Percentiles rank a stretch among this genome's conserved stretches.
These are phyloP conservation scores for Eucalyptus curtisii DNA, from an alignment of 345 rosid genomes.

Conservation along the genomic window DNA sequence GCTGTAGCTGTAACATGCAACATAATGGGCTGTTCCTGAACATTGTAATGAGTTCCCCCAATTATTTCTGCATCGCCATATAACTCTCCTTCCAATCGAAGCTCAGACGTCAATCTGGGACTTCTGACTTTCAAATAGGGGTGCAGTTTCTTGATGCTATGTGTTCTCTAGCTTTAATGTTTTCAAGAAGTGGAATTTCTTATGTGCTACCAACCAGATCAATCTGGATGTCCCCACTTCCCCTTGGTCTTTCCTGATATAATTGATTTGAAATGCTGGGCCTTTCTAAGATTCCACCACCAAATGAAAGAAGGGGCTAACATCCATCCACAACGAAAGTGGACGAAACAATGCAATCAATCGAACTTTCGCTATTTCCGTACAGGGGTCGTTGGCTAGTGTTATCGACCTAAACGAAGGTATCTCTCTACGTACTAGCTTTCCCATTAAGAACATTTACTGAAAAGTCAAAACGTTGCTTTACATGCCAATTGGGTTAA, in stretches of 20 bases:
- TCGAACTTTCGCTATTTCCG: neutral
- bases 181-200: neutral
- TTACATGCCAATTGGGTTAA: neutral
- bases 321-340: neutral
- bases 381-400: neutral
- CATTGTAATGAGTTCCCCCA: neutral
- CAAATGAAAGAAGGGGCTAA: neutral
- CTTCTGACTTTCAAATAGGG: neutral
- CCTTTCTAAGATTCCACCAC: neutral
- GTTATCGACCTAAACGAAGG: neutral
- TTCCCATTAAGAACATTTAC: neutral
- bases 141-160: neutral
- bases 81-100: neutral
- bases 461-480: neutral
- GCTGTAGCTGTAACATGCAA: neutral
- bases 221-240: neutral
- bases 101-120: neutral
- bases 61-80: neutral
- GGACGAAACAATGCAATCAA: neutral
- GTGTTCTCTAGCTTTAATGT: neutral
- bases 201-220: neutral
- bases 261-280: neutral
- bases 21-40: neutral
- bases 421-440: neutral
- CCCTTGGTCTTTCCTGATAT: neutral